phyloP scores from a whole-genome alignment of 371 early-diverging fungal genomes.

The Mortierella sp. region DNA sequence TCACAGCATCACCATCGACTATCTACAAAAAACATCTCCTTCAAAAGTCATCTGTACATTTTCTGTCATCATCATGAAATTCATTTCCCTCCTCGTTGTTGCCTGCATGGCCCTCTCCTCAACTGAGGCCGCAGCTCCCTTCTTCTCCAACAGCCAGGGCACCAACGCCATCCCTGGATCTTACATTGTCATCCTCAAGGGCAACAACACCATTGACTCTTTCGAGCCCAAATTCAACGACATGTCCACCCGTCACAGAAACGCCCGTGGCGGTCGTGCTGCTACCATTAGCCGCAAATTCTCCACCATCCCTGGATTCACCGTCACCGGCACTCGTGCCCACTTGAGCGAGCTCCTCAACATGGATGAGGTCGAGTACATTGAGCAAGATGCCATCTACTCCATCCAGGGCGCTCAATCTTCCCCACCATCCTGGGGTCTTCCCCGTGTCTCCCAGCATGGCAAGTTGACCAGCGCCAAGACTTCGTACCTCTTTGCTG shows the following conservation, averaged over 20 bases:
- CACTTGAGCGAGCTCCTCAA: conserved; percentile 22
- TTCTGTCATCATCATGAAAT: conserved; percentile 41
- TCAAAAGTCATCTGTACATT: too few relatives aligned
- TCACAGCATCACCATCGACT: not conserved
- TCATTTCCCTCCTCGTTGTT: conserved; percentile 33
- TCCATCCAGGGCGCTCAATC: conserved; percentile 45
- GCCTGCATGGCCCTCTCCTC: conserved; percentile 34
- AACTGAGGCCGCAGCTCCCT: conserved; percentile 23
- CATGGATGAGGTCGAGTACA: conserved; percentile 60
- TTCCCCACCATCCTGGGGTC: conserved; percentile 69
- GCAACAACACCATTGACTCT: conserved; percentile 5
- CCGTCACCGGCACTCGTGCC: conserved; percentile 1
- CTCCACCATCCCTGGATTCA: conserved; percentile 20
- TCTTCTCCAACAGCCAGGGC: conserved; percentile 15
- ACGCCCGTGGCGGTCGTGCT: conserved; percentile 21
- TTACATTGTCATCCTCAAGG: conserved; percentile 56
- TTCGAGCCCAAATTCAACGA: conserved; percentile 38
- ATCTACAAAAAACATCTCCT: too few relatives aligned
- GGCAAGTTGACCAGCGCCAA: conserved; percentile 4
- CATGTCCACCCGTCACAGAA: conserved; percentile 21
- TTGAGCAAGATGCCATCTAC: conserved; percentile 64
- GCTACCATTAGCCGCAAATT: conserved; percentile 30
- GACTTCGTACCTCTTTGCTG: conserved; percentile 61
- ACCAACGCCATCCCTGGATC: conserved; percentile 23
- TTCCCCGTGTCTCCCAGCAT: conserved; percentile 67